phyloP scores from a whole-genome alignment of 352 stramenopile genomes.

The Pythium periplocum region DNA sequence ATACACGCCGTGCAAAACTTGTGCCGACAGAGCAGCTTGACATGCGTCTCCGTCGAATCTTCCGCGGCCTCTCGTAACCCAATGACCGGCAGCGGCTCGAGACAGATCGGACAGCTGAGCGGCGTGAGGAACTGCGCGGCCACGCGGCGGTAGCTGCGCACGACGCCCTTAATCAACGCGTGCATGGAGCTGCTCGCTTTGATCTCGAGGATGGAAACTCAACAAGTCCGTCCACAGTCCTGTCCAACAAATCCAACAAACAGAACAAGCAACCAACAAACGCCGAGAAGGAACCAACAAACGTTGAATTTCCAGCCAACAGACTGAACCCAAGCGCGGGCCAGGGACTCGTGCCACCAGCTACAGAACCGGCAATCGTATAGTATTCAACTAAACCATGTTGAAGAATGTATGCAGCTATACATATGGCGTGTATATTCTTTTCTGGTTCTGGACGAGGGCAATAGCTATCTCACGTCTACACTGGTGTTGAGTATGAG shows the following conservation, averaged over 20 bases:
- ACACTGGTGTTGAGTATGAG: not conserved
- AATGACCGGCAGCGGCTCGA: slow-evolving; percentile 48
- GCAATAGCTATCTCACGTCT: not conserved
- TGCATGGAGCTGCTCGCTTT: slow-evolving; percentile 4
- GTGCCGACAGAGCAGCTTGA: slow-evolving; percentile 47
- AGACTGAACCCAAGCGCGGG: too few relatives aligned
- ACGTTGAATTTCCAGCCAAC: too few relatives aligned
- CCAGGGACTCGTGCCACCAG: too few relatives aligned
- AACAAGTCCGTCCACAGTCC: too few relatives aligned
- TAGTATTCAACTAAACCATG: too few relatives aligned
- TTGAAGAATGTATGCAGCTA: too few relatives aligned
- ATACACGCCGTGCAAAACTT: slow-evolving; percentile 56
- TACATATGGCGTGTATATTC: not conserved
- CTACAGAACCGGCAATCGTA: too few relatives aligned
- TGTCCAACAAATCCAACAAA: too few relatives aligned
- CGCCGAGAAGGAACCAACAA: too few relatives aligned
- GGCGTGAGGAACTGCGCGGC: slow-evolving; percentile 38
- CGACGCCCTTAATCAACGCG: slow-evolving; percentile 33
- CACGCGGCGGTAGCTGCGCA: slow-evolving; percentile 47
- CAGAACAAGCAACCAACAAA: too few relatives aligned
- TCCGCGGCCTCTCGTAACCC: slow-evolving; percentile 25
- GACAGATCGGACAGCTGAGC: slow-evolving; percentile 46
- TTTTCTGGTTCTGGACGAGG: slow-evolving; percentile 2
- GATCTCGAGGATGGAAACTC: too few relatives aligned
- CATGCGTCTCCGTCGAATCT: slow-evolving; percentile 18